Base-by-base conservation (phyloP, 192 early-diverging fungal genomes). In the Rhizophagus clarus region DNA sequence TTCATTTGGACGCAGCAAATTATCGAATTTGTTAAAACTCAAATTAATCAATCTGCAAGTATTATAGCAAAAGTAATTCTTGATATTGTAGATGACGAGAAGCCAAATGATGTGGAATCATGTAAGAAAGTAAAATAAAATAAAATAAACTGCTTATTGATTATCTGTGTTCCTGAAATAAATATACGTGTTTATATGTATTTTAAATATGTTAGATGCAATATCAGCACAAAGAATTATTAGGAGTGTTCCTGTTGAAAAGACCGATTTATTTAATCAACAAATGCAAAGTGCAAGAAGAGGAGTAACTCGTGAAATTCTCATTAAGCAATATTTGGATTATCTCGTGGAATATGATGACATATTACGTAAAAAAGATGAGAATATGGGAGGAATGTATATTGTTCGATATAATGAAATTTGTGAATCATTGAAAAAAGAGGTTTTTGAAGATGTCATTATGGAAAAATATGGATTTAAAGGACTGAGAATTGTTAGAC, bases 31-130 rank as follows among this genome's bases (percentile, higher is more conserved):
- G 91, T 89, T 68, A 80, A 86, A 9, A 85, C 87, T 34, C 86
- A 89, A 60, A 86, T 91, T 82, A 95, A 93, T 81, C 80, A 85
- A 20, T 88, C 88, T 17, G 93, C 92, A n/a, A 89, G 84, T 40
- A 81, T 82, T 37, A 85, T 95, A 24, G 74, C 92, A 66, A 86
- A 89, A 67, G 64, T 87, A 5, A 86, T 94, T 26, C 81, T 95
- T 68, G 84, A 88, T 15, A 68, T 88, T 69, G 85, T 84, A 40
- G 91, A 95, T 82, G 82, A 89, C 10, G 82, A 84, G 40, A 82
- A 74, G 9, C 26, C 60, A 62, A 62, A 34, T 14, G 89, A 91
- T 73, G 85, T 79, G 14, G 83, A 86, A 62, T 83, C 85, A 5
- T 75, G 82, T 83, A 81, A 80, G 29, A n/a, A n/a, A n/a, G n/a